These are phyloP conservation scores for Vigna nakashimae DNA, from an alignment of 306 rosid species.

Conservation along the genomic window DNA sequence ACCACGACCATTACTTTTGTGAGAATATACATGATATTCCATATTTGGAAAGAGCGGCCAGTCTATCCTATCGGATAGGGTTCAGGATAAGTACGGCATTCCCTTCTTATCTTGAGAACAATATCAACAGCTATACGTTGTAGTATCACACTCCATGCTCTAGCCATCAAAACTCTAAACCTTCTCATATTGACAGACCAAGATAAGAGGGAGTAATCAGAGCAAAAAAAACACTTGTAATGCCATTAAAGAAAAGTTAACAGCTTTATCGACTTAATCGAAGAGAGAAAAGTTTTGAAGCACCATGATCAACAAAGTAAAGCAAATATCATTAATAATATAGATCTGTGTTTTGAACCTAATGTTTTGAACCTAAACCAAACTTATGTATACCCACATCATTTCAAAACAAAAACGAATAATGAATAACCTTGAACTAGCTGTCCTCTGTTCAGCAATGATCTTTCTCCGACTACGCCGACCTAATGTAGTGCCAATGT, in stretches of 20 bases:
- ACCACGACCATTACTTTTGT: not conserved
- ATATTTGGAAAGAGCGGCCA: conserved; percentile 26
- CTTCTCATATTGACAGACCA: conserved; percentile 29
- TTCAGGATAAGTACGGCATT: not conserved
- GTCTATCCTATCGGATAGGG: conserved; percentile 10
- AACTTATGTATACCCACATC: conserved; percentile 37
- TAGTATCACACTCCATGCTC: conserved; percentile 27
- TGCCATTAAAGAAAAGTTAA: conserved; percentile 21
- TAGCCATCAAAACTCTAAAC: conserved; percentile 37
- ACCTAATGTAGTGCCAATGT: conserved; percentile 94
- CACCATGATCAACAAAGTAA: conserved; percentile 28
- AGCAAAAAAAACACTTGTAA: not conserved
- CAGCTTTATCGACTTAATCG: conserved; percentile 25
- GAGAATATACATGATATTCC: not conserved
- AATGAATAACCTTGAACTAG: conserved; percentile 92
- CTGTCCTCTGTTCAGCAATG: conserved; percentile 98
- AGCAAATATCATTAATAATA: conserved; percentile 38
- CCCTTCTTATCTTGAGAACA: conserved; percentile 11
- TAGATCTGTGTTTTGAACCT: conserved; percentile 33
- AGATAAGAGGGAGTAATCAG: conserved; percentile 25
- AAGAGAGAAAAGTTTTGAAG: conserved; percentile 27
- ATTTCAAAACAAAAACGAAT: conserved; percentile 45
- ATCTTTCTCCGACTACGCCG: conserved; percentile 96
- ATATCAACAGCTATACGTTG: conserved; percentile 26
- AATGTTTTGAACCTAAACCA: conserved; percentile 37